Evolutionary conservation across 2,329 filamentous ascomycete genomes (phyloP).

Genomic region (Sporothrix curviconia): DNA sequence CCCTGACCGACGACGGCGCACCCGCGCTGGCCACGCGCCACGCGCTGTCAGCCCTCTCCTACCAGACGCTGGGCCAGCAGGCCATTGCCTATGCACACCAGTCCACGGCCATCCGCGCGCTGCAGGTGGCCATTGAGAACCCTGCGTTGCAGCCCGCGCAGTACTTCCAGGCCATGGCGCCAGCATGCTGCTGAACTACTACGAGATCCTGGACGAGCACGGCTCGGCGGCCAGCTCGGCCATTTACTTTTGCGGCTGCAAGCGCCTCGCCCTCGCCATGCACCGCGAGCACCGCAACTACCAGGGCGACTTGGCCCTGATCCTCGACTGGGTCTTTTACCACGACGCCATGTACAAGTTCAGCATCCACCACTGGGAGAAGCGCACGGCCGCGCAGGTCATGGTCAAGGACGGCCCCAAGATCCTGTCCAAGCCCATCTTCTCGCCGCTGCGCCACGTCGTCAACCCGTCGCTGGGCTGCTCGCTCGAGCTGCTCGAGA

Average conservation of each 20-base stretch:
- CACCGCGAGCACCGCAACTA: constrained; percentile 16
- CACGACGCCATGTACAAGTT: constrained; percentile 21
- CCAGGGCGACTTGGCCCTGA: constrained; percentile 18
- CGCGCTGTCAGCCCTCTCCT: constrained; percentile 18
- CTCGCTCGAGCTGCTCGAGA: constrained; percentile 19
- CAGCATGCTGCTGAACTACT: constrained; percentile 20
- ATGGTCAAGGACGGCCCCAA: constrained; percentile 9
- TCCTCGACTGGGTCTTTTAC: constrained; percentile 22
- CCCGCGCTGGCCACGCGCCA: constrained; percentile 17
- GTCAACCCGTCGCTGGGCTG: constrained; percentile 16
- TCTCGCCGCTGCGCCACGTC: constrained; percentile 17
- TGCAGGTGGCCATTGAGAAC: constrained; percentile 13
- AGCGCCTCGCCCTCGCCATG: constrained; percentile 15
- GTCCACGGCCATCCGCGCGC: constrained; percentile 7
- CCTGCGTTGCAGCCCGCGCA: neutral
- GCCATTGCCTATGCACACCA: constrained; percentile 13
- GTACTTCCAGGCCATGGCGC: constrained; percentile 19
- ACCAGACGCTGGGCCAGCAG: constrained; percentile 14
- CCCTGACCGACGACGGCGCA: constrained; percentile 17
- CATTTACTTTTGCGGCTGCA: constrained; percentile 19
- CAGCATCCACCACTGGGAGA: constrained; percentile 19
- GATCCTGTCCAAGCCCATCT: constrained; percentile 18
- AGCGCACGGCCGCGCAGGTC: constrained; percentile 9
- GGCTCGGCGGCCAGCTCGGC: constrained; percentile 11
- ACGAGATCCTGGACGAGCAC: constrained; percentile 15